Evolutionary conservation across 2,329 filamentous ascomycete genomes (phyloP), one percentile per base, ranked within the genome.

Genomic region (Blumeria hordei): DNA sequence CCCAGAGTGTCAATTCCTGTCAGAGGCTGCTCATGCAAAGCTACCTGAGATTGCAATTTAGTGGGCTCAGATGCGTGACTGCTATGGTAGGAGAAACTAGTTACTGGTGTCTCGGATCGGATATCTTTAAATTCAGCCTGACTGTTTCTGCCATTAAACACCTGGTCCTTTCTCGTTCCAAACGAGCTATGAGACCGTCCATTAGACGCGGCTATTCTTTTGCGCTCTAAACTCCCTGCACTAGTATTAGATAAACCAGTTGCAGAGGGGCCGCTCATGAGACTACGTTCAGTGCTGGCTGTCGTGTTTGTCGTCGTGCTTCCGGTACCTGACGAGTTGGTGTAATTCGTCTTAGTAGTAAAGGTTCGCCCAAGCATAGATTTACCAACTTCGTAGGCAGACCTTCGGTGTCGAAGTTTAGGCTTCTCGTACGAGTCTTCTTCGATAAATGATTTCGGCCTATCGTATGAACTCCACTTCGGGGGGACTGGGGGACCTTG

Each of bases 231-330:
- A 68, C 90, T 96, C 55, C 88, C 92, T 14, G 92, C 92, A 68
- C 92, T 96, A 14, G 92, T 96, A 53, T 88, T 85, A 66, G 90
- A 96, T 68, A 95, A 87, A 11, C 77, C 90, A 53, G 88, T 81
- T 0, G 92, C 92, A 54, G 92, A 96, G 54, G 78, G 75, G 3
- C 90, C 92, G 66, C 90, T 96, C 90, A 95, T 95, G 45, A 98
- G 68, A 63, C 86, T 96, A 62, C 83, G 79, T 61, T 82, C 80
- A 14, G 87, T 95, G 65, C 79, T 80, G 61, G 85, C 79, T 0
- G 84, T 88, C 59, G 81, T 85, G 43, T 75, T 75, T 6, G 81
- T 85, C 33, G 72, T 78, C 61, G 82, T 88, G 59, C 81, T 79
- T 53, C 80, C 78, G 11, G 79, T 80, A 43, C 77, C 80, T 1